phyloP scores from a whole-genome alignment of 2,329 filamentous ascomycete genomes.

The Tolypocladium inflatum region DNA sequence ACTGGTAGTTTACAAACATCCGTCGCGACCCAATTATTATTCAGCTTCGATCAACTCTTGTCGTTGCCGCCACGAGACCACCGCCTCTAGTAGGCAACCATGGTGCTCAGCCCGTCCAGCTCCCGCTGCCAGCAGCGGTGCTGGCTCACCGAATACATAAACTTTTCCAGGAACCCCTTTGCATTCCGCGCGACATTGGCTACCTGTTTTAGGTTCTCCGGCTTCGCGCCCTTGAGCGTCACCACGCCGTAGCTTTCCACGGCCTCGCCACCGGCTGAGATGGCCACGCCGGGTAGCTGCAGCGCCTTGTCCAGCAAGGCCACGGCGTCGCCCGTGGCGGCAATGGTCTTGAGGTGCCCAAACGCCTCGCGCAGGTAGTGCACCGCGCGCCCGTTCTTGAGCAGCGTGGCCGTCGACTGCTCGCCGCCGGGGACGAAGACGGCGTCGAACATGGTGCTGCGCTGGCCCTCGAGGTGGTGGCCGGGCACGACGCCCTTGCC shows the following conservation, averaged over 20 bases:
- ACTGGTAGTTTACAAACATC: no score
- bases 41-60: no score
- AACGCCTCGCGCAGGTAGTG: slow-evolving; percentile 77
- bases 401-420: slow-evolving; percentile 51
- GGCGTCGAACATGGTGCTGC: slow-evolving; percentile 74
- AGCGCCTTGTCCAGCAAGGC: slow-evolving; percentile 46
- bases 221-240: slow-evolving; percentile 45
- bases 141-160: slow-evolving; percentile 58
- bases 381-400: slow-evolving; percentile 60
- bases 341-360: slow-evolving; percentile 72
- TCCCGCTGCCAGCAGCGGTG: slow-evolving; percentile 70
- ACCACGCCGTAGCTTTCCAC: slow-evolving; percentile 68
- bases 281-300: slow-evolving; percentile 28
- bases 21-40: no score
- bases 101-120: slow-evolving; percentile 54
- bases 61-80: no score
- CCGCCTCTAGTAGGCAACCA: slow-evolving; percentile 49
- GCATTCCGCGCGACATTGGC: slow-evolving; percentile 57
- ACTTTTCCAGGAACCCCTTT: slow-evolving; percentile 60
- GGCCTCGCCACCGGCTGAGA: slow-evolving; percentile 37
- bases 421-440: slow-evolving; percentile 67
- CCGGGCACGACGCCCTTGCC: slow-evolving; percentile 54
- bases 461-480: slow-evolving; percentile 71
- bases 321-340: slow-evolving; percentile 63
- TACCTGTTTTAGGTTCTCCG: slow-evolving; percentile 51